A percentile compares a stretch with the other conserved stretches of the same genome.
Evolutionary conservation across 805 yeast species (phyloP).

Genomic region (Kluyveromyces wickerhamii): DNA sequence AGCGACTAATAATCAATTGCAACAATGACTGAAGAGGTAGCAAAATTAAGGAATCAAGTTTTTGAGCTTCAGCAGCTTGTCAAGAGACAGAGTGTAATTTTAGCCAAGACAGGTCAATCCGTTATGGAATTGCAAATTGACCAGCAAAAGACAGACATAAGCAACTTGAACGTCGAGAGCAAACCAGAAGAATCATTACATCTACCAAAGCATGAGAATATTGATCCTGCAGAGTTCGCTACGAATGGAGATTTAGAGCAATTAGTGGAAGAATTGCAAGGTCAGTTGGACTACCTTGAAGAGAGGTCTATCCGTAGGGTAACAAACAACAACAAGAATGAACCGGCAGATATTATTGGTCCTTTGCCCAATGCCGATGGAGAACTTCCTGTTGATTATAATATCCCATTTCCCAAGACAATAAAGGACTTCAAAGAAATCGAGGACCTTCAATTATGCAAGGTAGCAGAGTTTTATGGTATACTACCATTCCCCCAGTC

Average conservation of each 20-base stretch:
- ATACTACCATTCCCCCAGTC: constrained; percentile 57
- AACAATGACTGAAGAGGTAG: constrained; percentile 23
- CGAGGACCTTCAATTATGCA: constrained; percentile 38
- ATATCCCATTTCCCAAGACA: constrained; percentile 47
- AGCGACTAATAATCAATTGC: too few relatives aligned
- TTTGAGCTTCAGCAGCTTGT: constrained; percentile 45
- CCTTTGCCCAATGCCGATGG: constrained; percentile 79
- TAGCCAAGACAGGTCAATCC: constrained; percentile 75
- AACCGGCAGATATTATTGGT: constrained; percentile 42
- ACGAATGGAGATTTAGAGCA: constrained; percentile 81
- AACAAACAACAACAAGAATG: constrained; percentile 47
- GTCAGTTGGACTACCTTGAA: constrained; percentile 73
- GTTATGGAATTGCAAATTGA: constrained; percentile 60
- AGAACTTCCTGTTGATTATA: constrained; percentile 42
- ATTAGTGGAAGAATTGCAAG: constrained; percentile 82
- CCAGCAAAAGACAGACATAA: constrained; percentile 38
- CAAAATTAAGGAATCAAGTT: constrained; percentile 36
- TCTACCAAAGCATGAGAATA: constrained; percentile 9
- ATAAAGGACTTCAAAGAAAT: constrained; percentile 44
- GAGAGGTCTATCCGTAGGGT: constrained; percentile 68
- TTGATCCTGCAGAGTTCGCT: constrained; percentile 51
- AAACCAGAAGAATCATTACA: constrained; percentile 8
- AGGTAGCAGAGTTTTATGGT: constrained; percentile 67
- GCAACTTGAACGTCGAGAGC: constrained; percentile 17
- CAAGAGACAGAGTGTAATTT: constrained; percentile 54